Percentiles rank a stretch among this genome's conserved stretches.
Evolutionary conservation across 176 grass and related monocot genomes (phyloP).

Genomic region (Poa pratensis): DNA sequence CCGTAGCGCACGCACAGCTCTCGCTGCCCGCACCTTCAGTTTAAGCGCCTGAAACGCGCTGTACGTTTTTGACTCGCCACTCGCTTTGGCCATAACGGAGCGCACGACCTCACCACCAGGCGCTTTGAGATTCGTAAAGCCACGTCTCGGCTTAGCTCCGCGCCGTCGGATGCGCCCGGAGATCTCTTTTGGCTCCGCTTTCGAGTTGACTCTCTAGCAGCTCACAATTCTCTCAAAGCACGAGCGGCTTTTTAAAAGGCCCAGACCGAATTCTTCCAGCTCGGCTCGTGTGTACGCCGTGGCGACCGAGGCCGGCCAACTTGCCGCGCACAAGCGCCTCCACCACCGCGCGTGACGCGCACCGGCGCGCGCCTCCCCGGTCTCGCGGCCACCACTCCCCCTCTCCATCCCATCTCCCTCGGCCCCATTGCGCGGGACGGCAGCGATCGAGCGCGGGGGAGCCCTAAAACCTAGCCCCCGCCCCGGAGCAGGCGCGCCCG

Average conservation of each 20-base stretch:
- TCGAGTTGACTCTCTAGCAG: background rate
- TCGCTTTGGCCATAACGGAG: background rate
- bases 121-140: background rate
- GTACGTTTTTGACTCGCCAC: background rate
- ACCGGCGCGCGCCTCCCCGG: background rate
- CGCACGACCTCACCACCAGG: background rate
- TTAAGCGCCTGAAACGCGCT: conserved; percentile 16
- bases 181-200: background rate
- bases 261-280: conserved; percentile 27
- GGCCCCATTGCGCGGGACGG: conserved; percentile 37
- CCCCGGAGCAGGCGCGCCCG: background rate
- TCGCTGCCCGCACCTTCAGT: conserved; percentile 22
- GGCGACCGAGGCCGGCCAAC: conserved; percentile 20
- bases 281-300: conserved; percentile 5
- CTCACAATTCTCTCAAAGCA: background rate
- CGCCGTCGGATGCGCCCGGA: conserved; percentile 3
- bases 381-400: conserved; percentile 9
- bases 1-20: background rate
- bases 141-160: background rate
- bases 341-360: conserved; percentile 16
- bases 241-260: conserved; percentile 1
- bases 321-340: background rate
- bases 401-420: background rate
- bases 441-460: conserved; percentile 43
- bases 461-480: conserved; percentile 52